phyloP scores from a whole-genome alignment of 1,284 basidiomycete genomes.

The Schizophyllum amplum region DNA sequence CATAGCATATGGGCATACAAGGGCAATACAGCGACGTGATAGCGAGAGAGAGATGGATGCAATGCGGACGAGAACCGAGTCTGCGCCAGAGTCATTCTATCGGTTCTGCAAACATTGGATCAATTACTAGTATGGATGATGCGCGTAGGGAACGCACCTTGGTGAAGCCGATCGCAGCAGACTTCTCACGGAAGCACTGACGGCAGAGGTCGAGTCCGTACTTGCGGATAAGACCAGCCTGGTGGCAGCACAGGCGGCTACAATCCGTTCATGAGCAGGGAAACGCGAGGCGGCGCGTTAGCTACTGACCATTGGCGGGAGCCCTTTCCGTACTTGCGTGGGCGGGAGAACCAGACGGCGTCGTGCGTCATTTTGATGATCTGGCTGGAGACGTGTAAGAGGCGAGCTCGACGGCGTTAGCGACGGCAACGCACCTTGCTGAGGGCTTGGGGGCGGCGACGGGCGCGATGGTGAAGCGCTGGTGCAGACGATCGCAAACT shows the following conservation, averaged over 20 bases:
- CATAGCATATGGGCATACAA: no score
- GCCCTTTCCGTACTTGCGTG: conserved; percentile 93
- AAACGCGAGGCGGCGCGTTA: not conserved
- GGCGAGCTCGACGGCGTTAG: no score
- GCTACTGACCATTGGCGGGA: conserved; percentile 76
- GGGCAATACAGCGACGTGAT: no score
- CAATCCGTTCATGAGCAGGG: not conserved
- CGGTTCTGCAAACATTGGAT: no score
- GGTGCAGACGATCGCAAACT: conserved; percentile 10
- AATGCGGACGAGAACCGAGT: no score
- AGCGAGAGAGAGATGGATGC: no score
- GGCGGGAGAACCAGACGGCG: conserved; percentile 89
- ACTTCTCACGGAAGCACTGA: conserved; percentile 97
- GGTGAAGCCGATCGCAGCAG: conserved; percentile 86
- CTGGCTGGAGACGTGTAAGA: no score
- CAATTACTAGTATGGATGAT: no score
- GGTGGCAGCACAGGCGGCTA: conserved; percentile 93
- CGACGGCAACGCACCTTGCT: not conserved
- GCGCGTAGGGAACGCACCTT: conserved; percentile 54
- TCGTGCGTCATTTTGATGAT: conserved; percentile 76
- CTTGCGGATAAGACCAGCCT: conserved; percentile 93
- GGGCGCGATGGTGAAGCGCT: conserved; percentile 1
- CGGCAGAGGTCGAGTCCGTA: conserved; percentile 95
- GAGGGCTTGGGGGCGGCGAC: not conserved
- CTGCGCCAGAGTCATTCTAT: no score